A percentile compares a stretch with the other conserved stretches of the same genome.
phyloP scores from a whole-genome alignment of 495 filamentous ascomycete species.

The Penicillium soppii region DNA sequence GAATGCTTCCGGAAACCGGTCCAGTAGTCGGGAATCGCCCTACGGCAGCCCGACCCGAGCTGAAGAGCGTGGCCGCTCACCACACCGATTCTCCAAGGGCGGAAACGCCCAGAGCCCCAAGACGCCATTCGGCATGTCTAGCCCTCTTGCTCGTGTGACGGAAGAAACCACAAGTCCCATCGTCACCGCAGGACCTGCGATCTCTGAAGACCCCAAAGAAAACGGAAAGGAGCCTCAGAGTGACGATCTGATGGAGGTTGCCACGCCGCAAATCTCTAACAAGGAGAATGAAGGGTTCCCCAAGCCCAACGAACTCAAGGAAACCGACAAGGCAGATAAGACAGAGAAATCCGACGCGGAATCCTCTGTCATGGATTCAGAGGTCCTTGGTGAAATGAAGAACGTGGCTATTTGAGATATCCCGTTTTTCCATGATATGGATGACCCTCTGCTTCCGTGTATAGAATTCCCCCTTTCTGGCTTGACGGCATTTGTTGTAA shows the following conservation, averaged over 20 bases:
- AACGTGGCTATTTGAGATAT: slow-evolving; percentile 52
- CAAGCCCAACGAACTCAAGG: slow-evolving; percentile 22
- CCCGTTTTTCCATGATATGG: neutral
- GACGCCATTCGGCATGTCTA: slow-evolving; percentile 50
- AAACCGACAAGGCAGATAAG: slow-evolving; percentile 34
- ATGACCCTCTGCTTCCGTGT: slow-evolving; percentile 27
- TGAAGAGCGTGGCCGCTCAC: slow-evolving; percentile 55
- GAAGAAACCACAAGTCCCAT: slow-evolving; percentile 47
- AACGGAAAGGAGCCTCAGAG: slow-evolving; percentile 27
- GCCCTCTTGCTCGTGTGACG: slow-evolving; percentile 52
- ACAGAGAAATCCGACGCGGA: slow-evolving; percentile 21
- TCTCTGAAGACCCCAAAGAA: slow-evolving; percentile 36
- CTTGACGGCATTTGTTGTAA: slow-evolving; percentile 33
- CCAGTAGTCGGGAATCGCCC: slow-evolving; percentile 44
- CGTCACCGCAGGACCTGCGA: slow-evolving; percentile 28
- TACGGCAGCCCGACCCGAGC: slow-evolving; percentile 52
- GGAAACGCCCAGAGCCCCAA: slow-evolving; percentile 49
- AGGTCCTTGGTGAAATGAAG: slow-evolving; percentile 55
- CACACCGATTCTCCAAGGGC: slow-evolving; percentile 51
- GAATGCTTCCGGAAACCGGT: slow-evolving; percentile 35
- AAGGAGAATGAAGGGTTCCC: slow-evolving; percentile 36
- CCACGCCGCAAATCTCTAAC: slow-evolving; percentile 41
- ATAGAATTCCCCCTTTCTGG: slow-evolving; percentile 20
- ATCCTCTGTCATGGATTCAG: slow-evolving; percentile 34
- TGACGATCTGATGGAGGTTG: slow-evolving; percentile 47